phyloP scores from a whole-genome alignment of 805 yeast genomes.

The Lipomyces chichibuensis region DNA sequence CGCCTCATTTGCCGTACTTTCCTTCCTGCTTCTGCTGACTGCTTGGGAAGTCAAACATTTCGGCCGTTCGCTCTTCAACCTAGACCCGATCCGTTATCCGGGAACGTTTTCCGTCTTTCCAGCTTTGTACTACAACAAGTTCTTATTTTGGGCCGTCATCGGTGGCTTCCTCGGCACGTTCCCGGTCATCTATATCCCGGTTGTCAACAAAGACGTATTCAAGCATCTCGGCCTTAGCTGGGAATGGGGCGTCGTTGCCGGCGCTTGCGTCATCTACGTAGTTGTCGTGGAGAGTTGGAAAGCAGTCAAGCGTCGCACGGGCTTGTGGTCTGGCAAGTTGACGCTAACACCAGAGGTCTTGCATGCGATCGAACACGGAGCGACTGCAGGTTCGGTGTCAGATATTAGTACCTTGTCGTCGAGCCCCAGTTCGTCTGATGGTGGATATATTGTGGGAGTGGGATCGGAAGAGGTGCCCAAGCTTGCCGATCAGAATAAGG shows the following conservation, averaged over 20 bases:
- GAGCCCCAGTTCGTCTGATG: not conserved
- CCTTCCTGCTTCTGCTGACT: slow-evolving; percentile 79
- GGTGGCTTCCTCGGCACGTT: slow-evolving; percentile 70
- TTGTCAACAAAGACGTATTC: slow-evolving; percentile 77
- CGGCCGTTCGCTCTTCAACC: slow-evolving; percentile 71
- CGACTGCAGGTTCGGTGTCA: not conserved
- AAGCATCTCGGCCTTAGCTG: slow-evolving; percentile 69
- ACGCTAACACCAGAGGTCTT: not conserved
- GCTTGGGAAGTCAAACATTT: slow-evolving; percentile 87
- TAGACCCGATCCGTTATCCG: slow-evolving; percentile 48
- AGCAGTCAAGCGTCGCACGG: slow-evolving; percentile 57
- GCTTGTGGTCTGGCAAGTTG: slow-evolving; percentile 31
- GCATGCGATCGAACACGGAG: not conserved
- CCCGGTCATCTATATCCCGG: slow-evolving; percentile 89
- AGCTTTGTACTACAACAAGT: slow-evolving; percentile 73
- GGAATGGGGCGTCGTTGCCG: slow-evolving; percentile 77
- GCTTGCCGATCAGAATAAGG: not conserved
- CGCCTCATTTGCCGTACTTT: slow-evolving; percentile 75
- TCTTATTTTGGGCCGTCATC: slow-evolving; percentile 79
- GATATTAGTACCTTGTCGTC: not conserved
- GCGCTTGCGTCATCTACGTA: slow-evolving; percentile 64
- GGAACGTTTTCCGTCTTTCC: slow-evolving; percentile 43
- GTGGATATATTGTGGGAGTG: not conserved
- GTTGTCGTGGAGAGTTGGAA: slow-evolving; percentile 69
- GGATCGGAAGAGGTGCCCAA: not conserved